These are phyloP conservation scores for Pythium chondricola DNA, from an alignment of 352 stramenopile genomes.

Conservation along the genomic window DNA sequence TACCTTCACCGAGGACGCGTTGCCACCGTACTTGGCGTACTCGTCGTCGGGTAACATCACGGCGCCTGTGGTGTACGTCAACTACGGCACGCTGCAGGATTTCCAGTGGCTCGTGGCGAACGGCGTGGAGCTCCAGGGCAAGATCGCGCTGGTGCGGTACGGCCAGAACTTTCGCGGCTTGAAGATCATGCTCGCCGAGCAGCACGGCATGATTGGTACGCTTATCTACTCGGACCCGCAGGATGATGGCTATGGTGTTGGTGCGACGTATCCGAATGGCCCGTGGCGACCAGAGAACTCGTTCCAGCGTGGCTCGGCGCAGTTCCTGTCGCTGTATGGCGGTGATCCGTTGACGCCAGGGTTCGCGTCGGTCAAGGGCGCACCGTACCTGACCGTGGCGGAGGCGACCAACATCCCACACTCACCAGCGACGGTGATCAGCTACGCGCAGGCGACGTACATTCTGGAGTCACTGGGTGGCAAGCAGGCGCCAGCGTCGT, in stretches of 20 bases:
- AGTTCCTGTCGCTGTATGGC: constrained; percentile 76
- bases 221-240: constrained; percentile 88
- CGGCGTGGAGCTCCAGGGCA: constrained; percentile 67
- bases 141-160: constrained; percentile 84
- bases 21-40: constrained; percentile 82
- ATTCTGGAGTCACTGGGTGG: constrained; percentile 69
- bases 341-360: constrained; percentile 59
- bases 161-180: constrained; percentile 66
- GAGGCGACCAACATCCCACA: constrained; percentile 54
- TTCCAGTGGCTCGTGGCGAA: constrained; percentile 68
- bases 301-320: constrained; percentile 82
- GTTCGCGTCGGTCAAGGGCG: constrained; percentile 23
- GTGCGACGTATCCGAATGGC: constrained; percentile 71
- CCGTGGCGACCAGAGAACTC: constrained; percentile 68
- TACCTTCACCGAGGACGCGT: constrained; percentile 39
- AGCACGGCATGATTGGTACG: constrained; percentile 60
- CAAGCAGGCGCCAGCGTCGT: constrained; percentile 37
- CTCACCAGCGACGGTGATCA: constrained; percentile 63
- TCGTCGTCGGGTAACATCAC: constrained; percentile 66
- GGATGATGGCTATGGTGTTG: constrained; percentile 72
- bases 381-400: constrained; percentile 27
- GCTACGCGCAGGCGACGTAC: constrained; percentile 74
- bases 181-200: constrained; percentile 83
- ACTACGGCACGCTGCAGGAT: constrained; percentile 77
- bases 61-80: constrained; percentile 80